Evolutionary conservation across 2,329 filamentous ascomycete genomes (phyloP).

Genomic region (Cytospora leucostoma): DNA sequence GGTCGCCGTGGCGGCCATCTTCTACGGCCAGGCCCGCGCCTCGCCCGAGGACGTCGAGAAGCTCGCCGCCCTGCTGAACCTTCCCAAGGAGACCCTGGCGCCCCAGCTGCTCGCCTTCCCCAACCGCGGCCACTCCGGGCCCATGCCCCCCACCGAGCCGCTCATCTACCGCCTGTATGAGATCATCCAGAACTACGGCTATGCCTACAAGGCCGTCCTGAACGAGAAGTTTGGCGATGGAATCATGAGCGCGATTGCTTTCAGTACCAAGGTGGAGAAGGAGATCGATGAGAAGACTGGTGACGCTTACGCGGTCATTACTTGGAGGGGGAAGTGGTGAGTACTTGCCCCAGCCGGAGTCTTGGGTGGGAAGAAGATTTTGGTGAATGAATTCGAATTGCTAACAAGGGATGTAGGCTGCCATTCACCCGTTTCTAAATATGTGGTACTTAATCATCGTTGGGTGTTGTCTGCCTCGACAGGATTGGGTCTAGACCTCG

Average conservation of each 20-base stretch:
- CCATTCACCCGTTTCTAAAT: conserved; percentile 41
- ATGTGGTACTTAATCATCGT: not conserved
- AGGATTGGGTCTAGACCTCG: not conserved
- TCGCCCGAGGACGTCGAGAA: conserved; percentile 53
- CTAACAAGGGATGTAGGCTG: conserved; percentile 34
- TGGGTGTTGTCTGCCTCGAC: not conserved
- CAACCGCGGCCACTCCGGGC: conserved; percentile 74
- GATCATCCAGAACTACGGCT: conserved; percentile 95
- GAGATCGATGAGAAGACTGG: conserved; percentile 79
- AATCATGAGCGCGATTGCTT: conserved; percentile 95
- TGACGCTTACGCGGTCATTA: conserved; percentile 81
- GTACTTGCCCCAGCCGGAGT: conserved; percentile 32
- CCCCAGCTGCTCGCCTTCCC: conserved; percentile 72
- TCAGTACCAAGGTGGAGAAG: conserved; percentile 89
- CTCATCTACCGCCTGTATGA: conserved; percentile 90
- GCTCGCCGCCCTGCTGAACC: conserved; percentile 59
- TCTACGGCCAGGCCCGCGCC: conserved; percentile 72
- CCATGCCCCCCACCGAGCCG: conserved; percentile 84
- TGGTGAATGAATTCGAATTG: not conserved
- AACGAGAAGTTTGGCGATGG: conserved; percentile 95
- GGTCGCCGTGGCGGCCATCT: conserved; percentile 82
- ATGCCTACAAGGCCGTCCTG: conserved; percentile 90
- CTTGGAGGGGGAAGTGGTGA: conserved; percentile 80
- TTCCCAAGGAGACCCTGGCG: conserved; percentile 56
- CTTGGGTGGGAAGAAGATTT: not conserved